These are phyloP conservation scores for Candida neerlandica DNA, from an alignment of 1,139 yeast species.

Conservation along the genomic window DNA sequence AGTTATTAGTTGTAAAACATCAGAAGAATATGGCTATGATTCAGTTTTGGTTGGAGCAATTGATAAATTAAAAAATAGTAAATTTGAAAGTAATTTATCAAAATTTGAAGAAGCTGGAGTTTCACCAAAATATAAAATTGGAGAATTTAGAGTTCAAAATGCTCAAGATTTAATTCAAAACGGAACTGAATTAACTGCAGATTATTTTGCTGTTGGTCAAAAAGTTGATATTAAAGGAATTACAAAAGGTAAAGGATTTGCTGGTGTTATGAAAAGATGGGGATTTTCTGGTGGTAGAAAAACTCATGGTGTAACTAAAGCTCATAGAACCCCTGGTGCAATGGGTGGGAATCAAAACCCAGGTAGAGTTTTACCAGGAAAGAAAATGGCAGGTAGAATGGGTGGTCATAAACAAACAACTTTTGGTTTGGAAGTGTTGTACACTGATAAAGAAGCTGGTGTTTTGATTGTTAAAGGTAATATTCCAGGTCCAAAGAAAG, in stretches of 20 bases:
- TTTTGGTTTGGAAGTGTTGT: conserved; percentile 75
- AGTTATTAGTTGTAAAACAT: conserved; percentile 72
- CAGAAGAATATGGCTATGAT: conserved; percentile 70
- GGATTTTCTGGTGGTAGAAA: conserved; percentile 91
- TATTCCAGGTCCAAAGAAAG: conserved; percentile 86
- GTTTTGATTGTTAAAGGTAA: conserved; percentile 84
- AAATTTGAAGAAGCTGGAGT: conserved; percentile 80
- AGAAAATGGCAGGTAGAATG: conserved; percentile 98
- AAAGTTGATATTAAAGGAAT: conserved; percentile 76
- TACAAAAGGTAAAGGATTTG: conserved; percentile 94
- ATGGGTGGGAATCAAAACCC: conserved; percentile 95
- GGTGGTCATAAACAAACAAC: conserved; percentile 77
- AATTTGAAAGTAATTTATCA: conserved; percentile 61
- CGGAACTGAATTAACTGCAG: conserved; percentile 81
- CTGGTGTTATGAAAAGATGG: conserved; percentile 98
- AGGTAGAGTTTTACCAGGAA: conserved; percentile 94
- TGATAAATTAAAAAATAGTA: conserved; percentile 63
- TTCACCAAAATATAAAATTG: conserved; percentile 75
- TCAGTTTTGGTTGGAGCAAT: conserved; percentile 93
- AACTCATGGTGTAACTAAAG: conserved; percentile 92
- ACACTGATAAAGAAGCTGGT: conserved; percentile 79
- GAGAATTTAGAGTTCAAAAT: conserved; percentile 78
- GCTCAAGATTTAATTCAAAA: conserved; percentile 67
- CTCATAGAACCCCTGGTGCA: conserved; percentile 97
- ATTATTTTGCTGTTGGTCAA: conserved; percentile 83